Evolutionary conservation across 1,139 yeast genomes (phyloP).

Genomic region (Blastobotrys capitulatus): DNA sequence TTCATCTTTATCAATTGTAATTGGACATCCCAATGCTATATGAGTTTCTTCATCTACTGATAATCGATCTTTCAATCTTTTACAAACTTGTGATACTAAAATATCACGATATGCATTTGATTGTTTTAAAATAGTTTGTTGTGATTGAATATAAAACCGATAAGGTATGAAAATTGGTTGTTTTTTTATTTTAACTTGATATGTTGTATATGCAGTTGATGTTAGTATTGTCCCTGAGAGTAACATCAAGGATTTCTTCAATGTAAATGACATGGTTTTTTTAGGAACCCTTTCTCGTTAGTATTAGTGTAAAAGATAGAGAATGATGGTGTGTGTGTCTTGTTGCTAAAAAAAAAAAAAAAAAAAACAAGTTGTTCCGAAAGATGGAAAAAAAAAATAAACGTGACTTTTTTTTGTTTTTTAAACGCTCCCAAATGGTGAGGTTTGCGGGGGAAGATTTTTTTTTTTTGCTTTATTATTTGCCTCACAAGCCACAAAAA

Average conservation of each 20-base stretch:
- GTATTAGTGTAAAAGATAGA: too few species aligned
- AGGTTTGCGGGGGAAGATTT: too few species aligned
- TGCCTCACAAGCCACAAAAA: too few species aligned
- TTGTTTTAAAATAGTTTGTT: conserved; percentile 19
- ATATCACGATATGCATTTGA: conserved; percentile 13
- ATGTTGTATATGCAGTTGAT: conserved; percentile 17
- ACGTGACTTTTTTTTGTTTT: too few species aligned
- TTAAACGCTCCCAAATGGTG: too few species aligned
- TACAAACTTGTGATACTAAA: conserved; percentile 16
- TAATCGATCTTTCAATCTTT: conserved; percentile 18
- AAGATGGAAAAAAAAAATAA: too few species aligned
- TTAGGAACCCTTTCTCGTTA: too few species aligned
- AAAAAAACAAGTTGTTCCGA: too few species aligned
- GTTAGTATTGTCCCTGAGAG: conserved; percentile 16
- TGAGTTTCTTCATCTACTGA: conserved; percentile 23
- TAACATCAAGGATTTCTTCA: conserved; percentile 12
- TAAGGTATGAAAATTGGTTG: conserved; percentile 23
- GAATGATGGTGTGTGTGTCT: too few species aligned
- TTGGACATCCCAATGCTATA: conserved; percentile 18
- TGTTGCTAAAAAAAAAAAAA: too few species aligned
- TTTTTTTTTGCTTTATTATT: too few species aligned
- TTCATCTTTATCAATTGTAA: background rate
- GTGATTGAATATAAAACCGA: conserved; percentile 19
- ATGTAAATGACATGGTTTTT: background rate
- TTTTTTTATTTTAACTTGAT: conserved; percentile 17